Evolutionary conservation across 1,284 basidiomycete genomes (phyloP), one percentile per base, ranked within the genome.

Genomic region (Ustilago loliicola): DNA sequence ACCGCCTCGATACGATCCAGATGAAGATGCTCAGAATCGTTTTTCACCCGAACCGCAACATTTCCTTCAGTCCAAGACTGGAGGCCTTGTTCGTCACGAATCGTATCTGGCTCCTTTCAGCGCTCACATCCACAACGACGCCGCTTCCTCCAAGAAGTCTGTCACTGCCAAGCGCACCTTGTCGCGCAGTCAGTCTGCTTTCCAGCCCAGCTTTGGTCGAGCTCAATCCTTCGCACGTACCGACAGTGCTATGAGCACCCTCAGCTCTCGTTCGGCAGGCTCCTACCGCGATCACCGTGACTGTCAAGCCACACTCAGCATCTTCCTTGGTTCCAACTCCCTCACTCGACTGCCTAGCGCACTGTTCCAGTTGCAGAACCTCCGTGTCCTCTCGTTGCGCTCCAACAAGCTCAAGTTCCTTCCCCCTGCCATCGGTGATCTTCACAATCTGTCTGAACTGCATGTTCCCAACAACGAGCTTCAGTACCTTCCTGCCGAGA

Each of bases 311-410:
- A 72, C 74, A 2, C 65, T 77, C 69, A 72, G 69, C 69, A 61
- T 77, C 66, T 77, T 77, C 36, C 63, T 77, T 25, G 69, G 61
- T 36, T 69, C 74, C 72, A 85, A 85, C 54, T 48, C 54, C 19
- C 74, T 85, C 45, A 82, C 76, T 17, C 61, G 60, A 7, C 71
- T 85, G 17, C 83, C 84, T 11, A 83, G 80, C 58, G 84, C 83
- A 0, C 77, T 85, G 40, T 85, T 85, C 61, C 77, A 82, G 45
- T 72, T 85, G 17, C 66, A 72, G 29, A 84, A 84, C 50, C 79
- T 85, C 11, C 72, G 78, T 45, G 83, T 84, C 45, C 73, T 85
- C n/a, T 82, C 82, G 13, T 59, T 85, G n/a, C 80, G 84, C 17
- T 76, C 80, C 48, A 85, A 85, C 72, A 77, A 77, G 27, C 77